Conservation (phyloP, 345 rosid species). For the Sisymbrium altissimum region DNA sequence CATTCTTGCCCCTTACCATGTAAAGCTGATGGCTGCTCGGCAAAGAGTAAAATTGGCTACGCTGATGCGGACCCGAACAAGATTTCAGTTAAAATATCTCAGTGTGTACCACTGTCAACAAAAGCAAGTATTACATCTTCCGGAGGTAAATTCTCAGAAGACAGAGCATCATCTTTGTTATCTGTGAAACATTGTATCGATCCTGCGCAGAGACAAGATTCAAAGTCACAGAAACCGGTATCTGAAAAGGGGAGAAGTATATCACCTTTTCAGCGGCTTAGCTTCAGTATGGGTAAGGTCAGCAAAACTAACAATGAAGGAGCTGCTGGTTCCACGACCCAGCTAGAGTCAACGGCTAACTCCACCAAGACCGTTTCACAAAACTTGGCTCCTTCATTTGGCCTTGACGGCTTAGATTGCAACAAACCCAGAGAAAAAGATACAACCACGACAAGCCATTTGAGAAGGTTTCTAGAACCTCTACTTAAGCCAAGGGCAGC, state of each 20-base stretch:
- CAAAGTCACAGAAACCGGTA: constrained; percentile 34
- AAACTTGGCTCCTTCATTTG: constrained; percentile 39
- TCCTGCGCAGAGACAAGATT: constrained; percentile 36
- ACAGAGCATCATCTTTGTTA: constrained; percentile 29
- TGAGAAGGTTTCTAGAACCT: constrained; percentile 79
- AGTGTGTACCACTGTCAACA: constrained; percentile 31
- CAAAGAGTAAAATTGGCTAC: constrained; percentile 28
- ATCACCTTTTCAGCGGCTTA: constrained; percentile 70
- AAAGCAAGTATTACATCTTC: constrained; percentile 34
- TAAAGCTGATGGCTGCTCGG: constrained; percentile 38
- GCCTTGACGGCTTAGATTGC: constrained; percentile 25
- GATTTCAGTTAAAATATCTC: constrained; percentile 37
- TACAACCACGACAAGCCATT: constrained; percentile 71
- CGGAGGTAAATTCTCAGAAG: constrained; percentile 34
- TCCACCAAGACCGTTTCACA: constrained; percentile 43
- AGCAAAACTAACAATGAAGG: constrained; percentile 48
- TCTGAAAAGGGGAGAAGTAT: constrained; percentile 63
- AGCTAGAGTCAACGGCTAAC: constrained; percentile 29
- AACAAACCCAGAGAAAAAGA: constrained; percentile 38
- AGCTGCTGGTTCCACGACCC: constrained; percentile 38
- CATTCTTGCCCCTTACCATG: constrained; percentile 44
- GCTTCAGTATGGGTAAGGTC: constrained; percentile 53
- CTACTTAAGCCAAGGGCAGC: constrained; percentile 55
- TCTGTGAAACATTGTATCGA: constrained; percentile 4
- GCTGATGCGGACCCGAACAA: constrained; percentile 27